These are phyloP conservation scores for Sporothrix inflata DNA, from an alignment of 2,329 filamentous ascomycete genomes.

Conservation along the genomic window DNA sequence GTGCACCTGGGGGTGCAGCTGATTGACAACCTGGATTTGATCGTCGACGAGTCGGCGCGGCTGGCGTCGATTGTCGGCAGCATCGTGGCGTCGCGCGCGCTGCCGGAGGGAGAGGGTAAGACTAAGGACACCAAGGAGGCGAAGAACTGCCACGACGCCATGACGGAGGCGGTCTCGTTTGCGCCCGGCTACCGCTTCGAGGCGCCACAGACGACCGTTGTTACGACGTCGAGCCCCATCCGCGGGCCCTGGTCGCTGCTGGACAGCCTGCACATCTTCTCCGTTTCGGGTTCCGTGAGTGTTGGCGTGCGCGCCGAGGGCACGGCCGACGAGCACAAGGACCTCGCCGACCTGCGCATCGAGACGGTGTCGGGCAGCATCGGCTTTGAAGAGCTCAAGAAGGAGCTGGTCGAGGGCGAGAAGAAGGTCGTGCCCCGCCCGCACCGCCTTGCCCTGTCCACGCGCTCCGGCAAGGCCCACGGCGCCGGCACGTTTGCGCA, in stretches of 20 bases:
- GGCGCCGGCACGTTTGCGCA: slow-evolving; percentile 48
- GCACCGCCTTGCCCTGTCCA: slow-evolving; percentile 52
- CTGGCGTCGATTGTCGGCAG: slow-evolving; percentile 47
- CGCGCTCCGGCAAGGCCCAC: slow-evolving; percentile 50
- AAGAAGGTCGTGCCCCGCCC: slow-evolving; percentile 38
- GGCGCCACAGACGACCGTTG: slow-evolving; percentile 48
- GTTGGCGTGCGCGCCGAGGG: slow-evolving; percentile 40
- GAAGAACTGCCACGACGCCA: background rate
- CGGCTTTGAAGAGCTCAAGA: slow-evolving; percentile 37
- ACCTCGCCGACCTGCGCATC: slow-evolving; percentile 47
- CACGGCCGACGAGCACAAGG: slow-evolving; percentile 38
- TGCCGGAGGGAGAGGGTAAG: background rate
- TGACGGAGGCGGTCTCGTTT: background rate
- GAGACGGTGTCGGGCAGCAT: slow-evolving; percentile 51
- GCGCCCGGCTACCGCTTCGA: slow-evolving; percentile 46
- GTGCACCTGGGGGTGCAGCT: slow-evolving; percentile 48
- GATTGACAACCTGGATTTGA: slow-evolving; percentile 46
- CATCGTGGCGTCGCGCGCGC: slow-evolving; percentile 43
- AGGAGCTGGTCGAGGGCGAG: background rate
- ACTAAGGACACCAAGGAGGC: background rate
- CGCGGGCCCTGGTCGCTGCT: slow-evolving; percentile 56
- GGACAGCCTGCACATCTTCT: slow-evolving; percentile 51
- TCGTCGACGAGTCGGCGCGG: slow-evolving; percentile 37
- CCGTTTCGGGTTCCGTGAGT: slow-evolving; percentile 49
- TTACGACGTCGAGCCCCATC: slow-evolving; percentile 50